Percentiles rank a stretch among this genome's conserved stretches.
Conservation (phyloP, 2,329 filamentous ascomycete species). For the Chalara sp. region DNA sequence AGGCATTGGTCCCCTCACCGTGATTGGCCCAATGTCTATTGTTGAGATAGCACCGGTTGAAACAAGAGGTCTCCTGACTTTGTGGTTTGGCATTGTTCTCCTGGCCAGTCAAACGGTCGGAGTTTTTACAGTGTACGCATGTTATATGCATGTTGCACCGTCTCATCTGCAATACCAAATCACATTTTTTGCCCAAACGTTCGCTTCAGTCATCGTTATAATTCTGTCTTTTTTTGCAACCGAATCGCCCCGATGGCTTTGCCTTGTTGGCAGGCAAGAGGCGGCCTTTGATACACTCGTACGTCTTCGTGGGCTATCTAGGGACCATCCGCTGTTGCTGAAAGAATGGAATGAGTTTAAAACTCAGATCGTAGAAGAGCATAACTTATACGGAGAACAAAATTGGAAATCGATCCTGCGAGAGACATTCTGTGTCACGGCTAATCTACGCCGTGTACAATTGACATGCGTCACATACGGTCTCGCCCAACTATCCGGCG, state of each 20-base stretch:
- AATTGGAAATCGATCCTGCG: not conserved
- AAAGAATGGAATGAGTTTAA: not conserved
- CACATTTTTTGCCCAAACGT: not conserved
- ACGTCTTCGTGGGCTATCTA: not conserved
- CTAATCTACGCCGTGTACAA: not conserved
- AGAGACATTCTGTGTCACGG: not conserved
- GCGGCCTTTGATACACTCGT: not conserved
- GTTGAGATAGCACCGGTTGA: not conserved
- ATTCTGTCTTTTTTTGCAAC: not conserved
- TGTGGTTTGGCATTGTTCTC: not conserved
- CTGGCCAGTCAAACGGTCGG: not conserved
- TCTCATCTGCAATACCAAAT: not conserved
- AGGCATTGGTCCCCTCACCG: not conserved
- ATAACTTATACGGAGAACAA: not conserved
- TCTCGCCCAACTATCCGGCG: not conserved
- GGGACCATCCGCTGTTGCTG: not conserved
- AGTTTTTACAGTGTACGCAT: not conserved
- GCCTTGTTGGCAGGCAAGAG: not conserved
- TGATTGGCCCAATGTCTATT: not conserved
- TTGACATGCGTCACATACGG: not conserved
- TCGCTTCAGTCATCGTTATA: not conserved
- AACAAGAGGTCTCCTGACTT: not conserved
- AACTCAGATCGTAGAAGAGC: not conserved
- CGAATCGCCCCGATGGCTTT: not conserved
- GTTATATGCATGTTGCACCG: not conserved